These are phyloP conservation scores for Sporothrix pallida DNA, from an alignment of 2,329 filamentous ascomycete species.

Conservation along the genomic window DNA sequence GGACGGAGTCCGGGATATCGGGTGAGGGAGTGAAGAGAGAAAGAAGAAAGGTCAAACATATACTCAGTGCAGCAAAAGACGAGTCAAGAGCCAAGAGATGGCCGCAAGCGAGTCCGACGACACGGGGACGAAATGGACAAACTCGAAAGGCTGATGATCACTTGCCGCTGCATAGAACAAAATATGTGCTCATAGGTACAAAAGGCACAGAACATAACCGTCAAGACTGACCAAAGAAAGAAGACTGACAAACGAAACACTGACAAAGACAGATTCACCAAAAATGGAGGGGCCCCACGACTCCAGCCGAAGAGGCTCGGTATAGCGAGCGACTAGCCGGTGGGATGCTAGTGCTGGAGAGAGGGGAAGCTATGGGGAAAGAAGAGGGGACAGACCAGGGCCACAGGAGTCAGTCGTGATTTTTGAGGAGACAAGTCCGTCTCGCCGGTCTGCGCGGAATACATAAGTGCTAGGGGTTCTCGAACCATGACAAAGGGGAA, in stretches of 20 bases:
- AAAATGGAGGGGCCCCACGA: slow-evolving; percentile 25
- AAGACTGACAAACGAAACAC: not conserved
- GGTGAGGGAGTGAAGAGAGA: not conserved
- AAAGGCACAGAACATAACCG: not conserved
- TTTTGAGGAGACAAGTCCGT: not conserved
- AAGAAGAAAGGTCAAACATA: not conserved
- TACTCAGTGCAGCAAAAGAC: not conserved
- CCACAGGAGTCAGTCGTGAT: not conserved
- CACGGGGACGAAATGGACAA: slow-evolving; percentile 1
- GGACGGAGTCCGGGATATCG: slow-evolving; percentile 2
- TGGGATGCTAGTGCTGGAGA: not conserved
- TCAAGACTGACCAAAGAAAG: not conserved
- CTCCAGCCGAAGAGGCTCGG: slow-evolving; percentile 30
- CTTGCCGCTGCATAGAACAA: no score
- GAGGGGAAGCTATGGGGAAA: not conserved
- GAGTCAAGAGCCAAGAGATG: slow-evolving; percentile 21
- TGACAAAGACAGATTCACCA: not conserved
- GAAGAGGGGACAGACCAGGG: not conserved
- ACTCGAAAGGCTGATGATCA: not conserved
- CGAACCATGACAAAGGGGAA: not conserved
- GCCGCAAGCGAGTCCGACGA: not conserved
- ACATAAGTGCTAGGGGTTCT: slow-evolving; percentile 5
- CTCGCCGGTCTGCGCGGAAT: not conserved
- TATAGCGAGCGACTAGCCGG: not conserved
- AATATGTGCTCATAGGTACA: not conserved